Base-by-base conservation (phyloP, 257 asterid species). In the Phtheirospermum japonicum region DNA sequence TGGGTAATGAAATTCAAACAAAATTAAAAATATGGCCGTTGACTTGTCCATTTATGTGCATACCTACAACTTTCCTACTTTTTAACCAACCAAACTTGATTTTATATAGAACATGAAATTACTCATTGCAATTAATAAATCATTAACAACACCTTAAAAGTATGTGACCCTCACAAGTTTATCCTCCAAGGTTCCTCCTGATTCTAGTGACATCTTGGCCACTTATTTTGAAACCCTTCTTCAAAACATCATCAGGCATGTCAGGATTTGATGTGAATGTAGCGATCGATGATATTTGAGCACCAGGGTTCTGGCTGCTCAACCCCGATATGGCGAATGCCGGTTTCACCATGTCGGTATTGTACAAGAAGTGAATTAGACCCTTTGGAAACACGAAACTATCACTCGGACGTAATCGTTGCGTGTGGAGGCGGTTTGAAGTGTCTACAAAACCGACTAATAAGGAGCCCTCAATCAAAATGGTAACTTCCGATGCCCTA, bases 251-350 rank as follows among this genome's bases (percentile, higher is more conserved):
- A 6, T 78, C 80, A 0, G 82, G 75, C 3, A 81, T 36, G 0
- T 49, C 7, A 4, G 80, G 86, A 1, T 53, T 34, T 0, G 82
- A 64, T 0, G 62, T 28, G 23, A 85, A 76, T 0, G 82, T 13
- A 6, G 83, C 71, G 0, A 52, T 7, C 0, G 88, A 81, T 0
- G 83, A 57, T 10, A 80, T 53, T 68, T 82, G 86, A 0, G 82
- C 66, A 0, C 88, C 92, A 0, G 86, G 85, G 23, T 85, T 83
- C 10, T 85, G 95, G 74, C 92, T 88, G 31, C 64, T 85, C 28
- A 85, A 18, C 5, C 88, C 93, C 0, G 84, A 75, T 49, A 88
- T 5, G 0, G 67, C 72, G 0, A 78, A 6, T 8, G 83, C 82
- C 2, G 78, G 73, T 0, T 43, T 75, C 20, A 50, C 50, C 5